A percentile compares a stretch with the other conserved stretches of the same genome.
These are phyloP conservation scores for Polytrichum formosum DNA, from an alignment of 225 moss, liverwort and hornwort species.

Conservation along the genomic window DNA sequence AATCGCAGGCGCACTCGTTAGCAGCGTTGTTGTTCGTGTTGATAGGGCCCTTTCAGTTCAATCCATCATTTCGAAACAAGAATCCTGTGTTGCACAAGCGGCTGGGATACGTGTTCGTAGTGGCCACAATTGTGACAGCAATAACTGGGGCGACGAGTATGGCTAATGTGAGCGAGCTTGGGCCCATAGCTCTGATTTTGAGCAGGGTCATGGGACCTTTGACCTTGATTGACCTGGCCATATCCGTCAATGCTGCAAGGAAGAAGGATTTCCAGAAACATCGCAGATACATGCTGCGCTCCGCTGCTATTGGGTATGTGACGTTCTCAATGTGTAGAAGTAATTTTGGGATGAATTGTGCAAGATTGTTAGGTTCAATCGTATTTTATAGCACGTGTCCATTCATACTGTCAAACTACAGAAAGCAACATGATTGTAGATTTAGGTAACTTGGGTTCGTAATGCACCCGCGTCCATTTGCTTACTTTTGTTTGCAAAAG, in stretches of 20 bases:
- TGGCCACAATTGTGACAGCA: neutral
- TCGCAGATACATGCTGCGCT: constrained; percentile 9
- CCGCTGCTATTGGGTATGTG: constrained; percentile 16
- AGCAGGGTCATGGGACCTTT: neutral
- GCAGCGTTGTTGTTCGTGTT: constrained; percentile 13
- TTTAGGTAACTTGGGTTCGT: no score
- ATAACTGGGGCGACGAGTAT: constrained; percentile 1
- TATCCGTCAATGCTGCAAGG: constrained; percentile 9
- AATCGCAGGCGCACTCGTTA: constrained; percentile 15
- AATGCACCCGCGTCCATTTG: no score
- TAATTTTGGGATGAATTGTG: neutral
- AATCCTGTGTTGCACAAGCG: constrained; percentile 9
- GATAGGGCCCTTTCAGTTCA: constrained; percentile 27
- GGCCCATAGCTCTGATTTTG: neutral
- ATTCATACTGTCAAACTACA: no score
- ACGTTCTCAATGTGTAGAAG: neutral
- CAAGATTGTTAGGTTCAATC: neutral
- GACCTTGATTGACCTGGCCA: neutral
- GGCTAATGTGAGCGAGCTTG: neutral
- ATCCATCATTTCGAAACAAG: constrained; percentile 11
- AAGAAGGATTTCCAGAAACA: constrained; percentile 7
- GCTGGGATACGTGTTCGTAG: constrained; percentile 21
- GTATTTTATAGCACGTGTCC: no score
- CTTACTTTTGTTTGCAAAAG: no score
- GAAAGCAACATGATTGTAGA: no score